Evolutionary conservation across 2,329 filamentous ascomycete genomes (phyloP).

Genomic region (Stromatinia cepivora): DNA sequence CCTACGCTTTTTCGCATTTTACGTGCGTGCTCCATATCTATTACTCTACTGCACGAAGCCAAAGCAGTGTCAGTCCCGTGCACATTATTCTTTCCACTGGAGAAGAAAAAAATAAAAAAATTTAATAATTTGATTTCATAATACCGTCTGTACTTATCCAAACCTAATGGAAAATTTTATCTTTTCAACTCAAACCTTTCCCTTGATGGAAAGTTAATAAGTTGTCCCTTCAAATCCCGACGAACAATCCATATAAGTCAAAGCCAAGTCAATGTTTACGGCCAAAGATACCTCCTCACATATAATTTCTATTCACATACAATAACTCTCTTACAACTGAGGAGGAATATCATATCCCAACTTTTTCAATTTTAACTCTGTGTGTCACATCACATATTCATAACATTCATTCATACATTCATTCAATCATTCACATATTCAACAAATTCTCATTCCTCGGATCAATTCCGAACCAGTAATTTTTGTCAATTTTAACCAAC

Average conservation of each 20-base stretch:
- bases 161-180: slow-evolving; percentile 1
- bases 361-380: too few relatives aligned
- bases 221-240: neutral
- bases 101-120: neutral
- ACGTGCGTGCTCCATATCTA: neutral
- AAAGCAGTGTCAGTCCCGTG: slow-evolving; percentile 1
- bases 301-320: neutral
- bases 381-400: neutral
- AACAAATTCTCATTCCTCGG: slow-evolving; percentile 15
- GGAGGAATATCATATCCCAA: neutral
- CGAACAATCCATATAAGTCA: neutral
- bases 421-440: neutral
- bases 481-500: slow-evolving; percentile 4
- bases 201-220: neutral
- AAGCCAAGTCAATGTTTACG: neutral
- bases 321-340: neutral
- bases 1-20: neutral
- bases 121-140: slow-evolving; percentile 4
- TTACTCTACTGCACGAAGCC: neutral
- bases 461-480: slow-evolving; percentile 18
- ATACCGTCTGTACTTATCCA: neutral
- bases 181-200: neutral
- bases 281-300: neutral
- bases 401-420: neutral
- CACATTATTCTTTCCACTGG: neutral